Evolutionary conservation across 805 yeast genomes (phyloP).

Genomic region (Groenewaldozyma salmanticensis): DNA sequence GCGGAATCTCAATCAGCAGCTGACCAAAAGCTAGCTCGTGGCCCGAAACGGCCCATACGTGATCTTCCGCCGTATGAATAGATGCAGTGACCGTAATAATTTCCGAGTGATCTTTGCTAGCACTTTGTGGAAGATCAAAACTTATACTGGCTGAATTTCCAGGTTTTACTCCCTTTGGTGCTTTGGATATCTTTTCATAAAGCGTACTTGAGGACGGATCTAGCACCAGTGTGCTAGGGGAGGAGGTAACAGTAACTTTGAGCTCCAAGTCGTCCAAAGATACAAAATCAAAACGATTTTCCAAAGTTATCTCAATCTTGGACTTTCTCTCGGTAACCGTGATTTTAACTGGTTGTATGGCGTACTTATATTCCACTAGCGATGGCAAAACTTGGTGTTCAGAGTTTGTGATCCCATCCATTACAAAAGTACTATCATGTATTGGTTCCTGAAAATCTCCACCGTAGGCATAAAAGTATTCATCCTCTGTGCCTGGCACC

Average conservation of each 20-base stretch:
- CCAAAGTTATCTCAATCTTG: constrained; percentile 4
- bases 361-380: constrained; percentile 26
- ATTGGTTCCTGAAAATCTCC: constrained; percentile 32
- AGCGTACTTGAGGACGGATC: neutral
- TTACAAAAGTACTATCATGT: constrained; percentile 30
- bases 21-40: constrained; percentile 25
- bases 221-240: neutral
- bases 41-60: constrained; percentile 18
- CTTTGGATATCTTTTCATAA: neutral
- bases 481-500: constrained; percentile 8
- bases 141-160: neutral
- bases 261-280: constrained; percentile 5
- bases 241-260: constrained; percentile 1
- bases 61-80: constrained; percentile 4
- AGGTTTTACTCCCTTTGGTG: constrained; percentile 4
- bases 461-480: constrained; percentile 23
- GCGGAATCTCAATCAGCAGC: neutral
- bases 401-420: constrained; percentile 30
- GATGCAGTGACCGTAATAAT: constrained; percentile 4
- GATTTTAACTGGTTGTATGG: constrained; percentile 25
- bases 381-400: constrained; percentile 30
- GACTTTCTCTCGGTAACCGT: constrained; percentile 3
- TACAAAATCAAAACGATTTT: constrained; percentile 8
- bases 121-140: neutral
- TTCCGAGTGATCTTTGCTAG: neutral